Conservation (phyloP, 2,329 filamentous ascomycete genomes). For the Monosporascus sp. region DNA sequence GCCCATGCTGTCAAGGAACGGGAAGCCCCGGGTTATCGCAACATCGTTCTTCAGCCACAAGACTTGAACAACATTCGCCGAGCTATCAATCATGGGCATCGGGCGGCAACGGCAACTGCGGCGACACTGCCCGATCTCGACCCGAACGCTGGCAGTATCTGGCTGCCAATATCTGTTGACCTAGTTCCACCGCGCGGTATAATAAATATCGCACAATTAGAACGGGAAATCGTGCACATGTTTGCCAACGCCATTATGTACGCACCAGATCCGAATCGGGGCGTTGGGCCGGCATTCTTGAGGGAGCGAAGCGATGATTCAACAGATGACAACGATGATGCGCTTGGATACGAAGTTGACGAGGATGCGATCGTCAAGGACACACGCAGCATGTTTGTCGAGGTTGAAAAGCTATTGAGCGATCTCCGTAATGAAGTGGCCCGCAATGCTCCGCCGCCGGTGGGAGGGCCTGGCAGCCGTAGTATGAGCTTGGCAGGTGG, state of each 20-base stretch:
- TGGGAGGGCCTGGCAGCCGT: constrained; percentile 21
- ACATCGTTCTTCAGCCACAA: constrained; percentile 68
- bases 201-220: constrained; percentile 86
- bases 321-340: constrained; percentile 32
- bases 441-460: constrained; percentile 32
- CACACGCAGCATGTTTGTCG: constrained; percentile 81
- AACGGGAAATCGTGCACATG: constrained; percentile 92
- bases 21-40: constrained; percentile 70
- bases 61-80: constrained; percentile 74
- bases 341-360: constrained; percentile 59
- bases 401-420: constrained; percentile 73
- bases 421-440: constrained; percentile 69
- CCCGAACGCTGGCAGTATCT: constrained; percentile 49
- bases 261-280: constrained; percentile 74
- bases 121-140: constrained; percentile 56
- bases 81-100: constrained; percentile 68
- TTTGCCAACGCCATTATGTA: constrained; percentile 99
- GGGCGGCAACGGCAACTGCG: constrained; percentile 56
- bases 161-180: constrained; percentile 67
- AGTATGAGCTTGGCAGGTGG: constrained; percentile 29
- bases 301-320: constrained; percentile 30
- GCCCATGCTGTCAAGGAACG: constrained; percentile 68
- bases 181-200: constrained; percentile 82
- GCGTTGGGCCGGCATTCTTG: constrained; percentile 59
- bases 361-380: constrained; percentile 86